phyloP scores from a whole-genome alignment of 1,284 basidiomycete genomes.

The Fomitiporia mediterranea region DNA sequence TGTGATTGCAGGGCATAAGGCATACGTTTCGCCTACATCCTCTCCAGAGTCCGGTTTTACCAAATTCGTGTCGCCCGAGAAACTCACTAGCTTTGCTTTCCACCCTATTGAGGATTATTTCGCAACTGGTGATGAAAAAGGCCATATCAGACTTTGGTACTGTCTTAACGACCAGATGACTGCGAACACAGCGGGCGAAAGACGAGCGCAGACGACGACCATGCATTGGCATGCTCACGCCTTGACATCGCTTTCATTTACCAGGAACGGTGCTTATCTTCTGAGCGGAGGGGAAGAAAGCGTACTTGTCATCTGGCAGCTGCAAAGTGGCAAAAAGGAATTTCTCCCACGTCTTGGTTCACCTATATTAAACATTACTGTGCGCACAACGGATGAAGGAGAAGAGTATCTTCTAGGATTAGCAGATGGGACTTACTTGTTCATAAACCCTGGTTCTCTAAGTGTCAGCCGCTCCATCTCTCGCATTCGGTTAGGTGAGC shows the following conservation, averaged over 20 bases:
- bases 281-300: constrained; percentile 95
- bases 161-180: constrained; percentile 66
- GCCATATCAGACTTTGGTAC: constrained; percentile 90
- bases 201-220: constrained; percentile 76
- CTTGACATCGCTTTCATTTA: constrained; percentile 87
- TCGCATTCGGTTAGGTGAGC: constrained; percentile 72
- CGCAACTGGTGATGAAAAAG: constrained; percentile 87
- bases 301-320: constrained; percentile 94
- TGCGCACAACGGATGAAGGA: constrained; percentile 40
- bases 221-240: constrained; percentile 98
- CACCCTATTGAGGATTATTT: constrained; percentile 92
- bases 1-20: constrained; percentile 75
- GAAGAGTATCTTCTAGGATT: constrained; percentile 86
- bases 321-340: constrained; percentile 81
- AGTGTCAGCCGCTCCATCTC: constrained; percentile 75
- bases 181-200: constrained; percentile 54
- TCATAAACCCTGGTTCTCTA: constrained; percentile 71
- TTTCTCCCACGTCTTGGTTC: constrained; percentile 93
- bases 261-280: constrained; percentile 87
- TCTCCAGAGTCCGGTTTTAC: constrained; percentile 67
- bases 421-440: constrained; percentile 78
- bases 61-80: constrained; percentile 79
- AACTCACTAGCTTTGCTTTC: constrained; percentile 83
- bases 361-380: constrained; percentile 72
- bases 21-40: constrained; percentile 66